Evolutionary conservation across 1,284 basidiomycete genomes (phyloP).

Genomic region (Ganoderma resinaceum): DNA sequence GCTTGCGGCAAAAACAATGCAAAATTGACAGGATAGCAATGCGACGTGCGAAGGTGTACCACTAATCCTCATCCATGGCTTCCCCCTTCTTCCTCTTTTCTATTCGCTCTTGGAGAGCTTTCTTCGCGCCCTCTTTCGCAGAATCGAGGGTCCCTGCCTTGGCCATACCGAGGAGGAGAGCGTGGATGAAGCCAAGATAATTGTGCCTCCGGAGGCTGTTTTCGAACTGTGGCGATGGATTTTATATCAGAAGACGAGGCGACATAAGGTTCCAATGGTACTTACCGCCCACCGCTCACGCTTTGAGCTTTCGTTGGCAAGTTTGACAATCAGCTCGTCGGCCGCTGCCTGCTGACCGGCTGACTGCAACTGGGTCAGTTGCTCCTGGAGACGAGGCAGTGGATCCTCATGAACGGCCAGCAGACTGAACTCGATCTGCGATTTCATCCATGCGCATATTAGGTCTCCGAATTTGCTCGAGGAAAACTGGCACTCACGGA

Average conservation of each 20-base stretch:
- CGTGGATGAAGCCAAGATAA: constrained; percentile 81
- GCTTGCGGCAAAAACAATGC: background rate
- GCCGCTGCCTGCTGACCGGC: constrained; percentile 52
- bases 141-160: constrained; percentile 63
- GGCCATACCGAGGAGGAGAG: constrained; percentile 70
- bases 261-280: constrained; percentile 48
- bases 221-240: constrained; percentile 63
- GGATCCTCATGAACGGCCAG: constrained; percentile 86
- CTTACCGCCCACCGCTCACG: constrained; percentile 83
- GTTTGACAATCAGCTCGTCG: constrained; percentile 62
- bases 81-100: constrained; percentile 57
- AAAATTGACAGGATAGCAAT: constrained; percentile 8
- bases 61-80: constrained; percentile 59
- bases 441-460: constrained; percentile 9
- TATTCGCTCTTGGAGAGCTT: constrained; percentile 58
- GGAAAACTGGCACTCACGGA: constrained; percentile 60
- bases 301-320: constrained; percentile 82
- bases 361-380: constrained; percentile 57
- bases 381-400: constrained; percentile 67
- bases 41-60: constrained; percentile 12
- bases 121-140: constrained; percentile 55
- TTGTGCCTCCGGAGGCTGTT: constrained; percentile 85
- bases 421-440: constrained; percentile 89
- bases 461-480: background rate
- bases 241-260: background rate